A percentile compares a stretch with the other conserved stretches of the same genome.
Evolutionary conservation across 179 eudicot species (phyloP).

Genomic region (Heliamphora pulchella): DNA sequence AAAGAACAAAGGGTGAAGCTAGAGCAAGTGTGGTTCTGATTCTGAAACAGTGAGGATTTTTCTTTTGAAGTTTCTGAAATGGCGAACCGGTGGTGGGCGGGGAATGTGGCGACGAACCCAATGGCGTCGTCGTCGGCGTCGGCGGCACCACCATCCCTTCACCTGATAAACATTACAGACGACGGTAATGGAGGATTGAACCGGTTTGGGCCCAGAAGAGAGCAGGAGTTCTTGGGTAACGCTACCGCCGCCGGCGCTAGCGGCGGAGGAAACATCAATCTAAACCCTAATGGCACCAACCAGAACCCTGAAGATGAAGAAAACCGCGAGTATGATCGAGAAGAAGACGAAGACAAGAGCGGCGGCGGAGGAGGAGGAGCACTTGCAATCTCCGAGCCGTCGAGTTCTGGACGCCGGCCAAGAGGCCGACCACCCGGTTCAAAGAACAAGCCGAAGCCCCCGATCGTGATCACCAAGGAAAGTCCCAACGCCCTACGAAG

Average conservation of each 20-base stretch:
- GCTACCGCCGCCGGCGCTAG: neutral
- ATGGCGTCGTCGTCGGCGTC: slow-evolving; percentile 22
- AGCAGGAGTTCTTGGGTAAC: slow-evolving; percentile 14
- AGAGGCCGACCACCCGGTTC: slow-evolving; percentile 67
- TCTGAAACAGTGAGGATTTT: neutral
- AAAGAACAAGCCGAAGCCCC: slow-evolving; percentile 69
- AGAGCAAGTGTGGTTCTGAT: neutral
- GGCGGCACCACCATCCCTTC: neutral
- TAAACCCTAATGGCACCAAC: slow-evolving; percentile 9
- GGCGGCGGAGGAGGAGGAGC: slow-evolving; percentile 15
- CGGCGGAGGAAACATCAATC: slow-evolving; percentile 19
- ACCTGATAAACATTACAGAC: slow-evolving; percentile 8
- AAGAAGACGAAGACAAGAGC: slow-evolving; percentile 16
- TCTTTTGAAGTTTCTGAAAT: slow-evolving; percentile 16
- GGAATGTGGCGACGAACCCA: slow-evolving; percentile 49
- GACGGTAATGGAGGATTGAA: slow-evolving; percentile 13
- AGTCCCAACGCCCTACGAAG: slow-evolving; percentile 56
- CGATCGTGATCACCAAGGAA: slow-evolving; percentile 55
- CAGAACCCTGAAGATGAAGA: slow-evolving; percentile 15
- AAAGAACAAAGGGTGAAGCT: neutral
- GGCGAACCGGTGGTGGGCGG: slow-evolving; percentile 83
- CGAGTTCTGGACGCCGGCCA: slow-evolving; percentile 53
- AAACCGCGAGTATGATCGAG: slow-evolving; percentile 14
- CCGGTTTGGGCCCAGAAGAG: slow-evolving; percentile 19
- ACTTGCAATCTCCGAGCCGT: slow-evolving; percentile 22